Percentiles rank a stretch among this genome's conserved stretches.
These are phyloP conservation scores for Solanum pennellii DNA, from an alignment of 257 asterid genomes.

Conservation along the genomic window DNA sequence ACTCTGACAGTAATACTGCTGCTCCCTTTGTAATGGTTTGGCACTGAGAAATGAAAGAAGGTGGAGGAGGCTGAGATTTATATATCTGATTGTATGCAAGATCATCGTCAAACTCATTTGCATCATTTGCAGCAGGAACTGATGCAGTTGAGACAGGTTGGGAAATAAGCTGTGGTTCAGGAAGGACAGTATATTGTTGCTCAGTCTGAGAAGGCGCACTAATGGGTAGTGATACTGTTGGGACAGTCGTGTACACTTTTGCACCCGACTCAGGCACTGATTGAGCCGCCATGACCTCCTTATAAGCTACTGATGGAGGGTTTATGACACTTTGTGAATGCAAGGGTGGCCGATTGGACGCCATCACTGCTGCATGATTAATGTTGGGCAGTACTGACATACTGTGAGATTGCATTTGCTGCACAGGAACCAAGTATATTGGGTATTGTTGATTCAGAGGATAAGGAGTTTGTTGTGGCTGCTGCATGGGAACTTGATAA, in stretches of 20 bases:
- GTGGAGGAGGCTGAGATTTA: constrained; percentile 70
- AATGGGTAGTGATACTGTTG: constrained; percentile 17
- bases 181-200: constrained; percentile 22
- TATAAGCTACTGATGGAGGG: constrained; percentile 22
- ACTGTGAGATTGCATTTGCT: constrained; percentile 41
- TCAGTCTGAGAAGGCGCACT: constrained; percentile 26
- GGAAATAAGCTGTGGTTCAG: constrained; percentile 26
- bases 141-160: constrained; percentile 24
- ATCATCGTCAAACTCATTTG: constrained; percentile 56
- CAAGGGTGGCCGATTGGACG: constrained; percentile 33
- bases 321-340: constrained; percentile 29
- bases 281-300: constrained; percentile 30
- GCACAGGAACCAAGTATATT: constrained; percentile 40
- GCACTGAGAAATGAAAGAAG: constrained; percentile 44
- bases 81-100: constrained; percentile 65
- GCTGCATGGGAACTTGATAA: constrained; percentile 57
- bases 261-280: constrained; percentile 27
- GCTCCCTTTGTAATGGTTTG: constrained; percentile 44
- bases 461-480: constrained; percentile 28
- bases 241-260: constrained; percentile 14
- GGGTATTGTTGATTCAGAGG: constrained; percentile 54
- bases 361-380: constrained; percentile 13
- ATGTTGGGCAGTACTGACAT: constrained; percentile 25
- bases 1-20: constrained; percentile 34
- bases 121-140: constrained; percentile 14